These are phyloP conservation scores for Pseudogymnoascus sp. DNA, from an alignment of 2,329 filamentous ascomycete species.

Conservation along the genomic window DNA sequence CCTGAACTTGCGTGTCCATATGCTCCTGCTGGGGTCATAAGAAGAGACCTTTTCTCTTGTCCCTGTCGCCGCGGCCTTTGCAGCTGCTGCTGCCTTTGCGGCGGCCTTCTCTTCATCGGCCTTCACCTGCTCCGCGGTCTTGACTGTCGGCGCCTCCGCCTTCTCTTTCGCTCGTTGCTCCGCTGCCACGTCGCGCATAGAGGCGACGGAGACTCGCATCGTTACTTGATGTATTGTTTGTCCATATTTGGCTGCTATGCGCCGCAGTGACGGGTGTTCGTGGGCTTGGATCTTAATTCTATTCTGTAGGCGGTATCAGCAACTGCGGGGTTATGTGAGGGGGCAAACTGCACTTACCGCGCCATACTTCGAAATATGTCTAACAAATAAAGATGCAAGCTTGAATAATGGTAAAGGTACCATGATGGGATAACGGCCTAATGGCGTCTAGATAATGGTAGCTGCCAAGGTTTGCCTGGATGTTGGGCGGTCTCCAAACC, in stretches of 20 bases:
- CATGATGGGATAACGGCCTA: conserved; percentile 36
- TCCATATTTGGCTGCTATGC: conserved; percentile 53
- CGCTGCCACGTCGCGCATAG: conserved; percentile 50
- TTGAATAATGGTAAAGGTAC: conserved; percentile 62
- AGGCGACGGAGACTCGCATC: conserved; percentile 55
- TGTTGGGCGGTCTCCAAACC: background rate
- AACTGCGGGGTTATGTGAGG: background rate
- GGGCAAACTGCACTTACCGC: conserved; percentile 44
- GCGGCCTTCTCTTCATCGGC: conserved; percentile 43
- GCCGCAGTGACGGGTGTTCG: conserved; percentile 54
- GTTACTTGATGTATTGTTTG: conserved; percentile 60
- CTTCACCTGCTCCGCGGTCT: conserved; percentile 53
- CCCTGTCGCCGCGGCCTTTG: conserved; percentile 24
- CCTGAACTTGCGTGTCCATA: conserved; percentile 57
- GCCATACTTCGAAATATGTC: conserved; percentile 62
- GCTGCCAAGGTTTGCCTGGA: conserved; percentile 5
- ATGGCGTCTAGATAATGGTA: background rate
- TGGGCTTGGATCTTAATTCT: conserved; percentile 59
- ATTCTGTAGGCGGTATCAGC: conserved; percentile 39
- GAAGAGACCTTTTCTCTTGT: conserved; percentile 16
- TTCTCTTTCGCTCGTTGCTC: conserved; percentile 54
- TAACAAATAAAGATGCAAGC: conserved; percentile 55
- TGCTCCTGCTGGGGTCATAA: conserved; percentile 34
- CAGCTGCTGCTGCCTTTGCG: conserved; percentile 32
- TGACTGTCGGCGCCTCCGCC: conserved; percentile 56